Percentiles rank a stretch among this genome's conserved stretches.
phyloP scores from a whole-genome alignment of 768 basidiomycete species.

The Suillus subluteus region DNA sequence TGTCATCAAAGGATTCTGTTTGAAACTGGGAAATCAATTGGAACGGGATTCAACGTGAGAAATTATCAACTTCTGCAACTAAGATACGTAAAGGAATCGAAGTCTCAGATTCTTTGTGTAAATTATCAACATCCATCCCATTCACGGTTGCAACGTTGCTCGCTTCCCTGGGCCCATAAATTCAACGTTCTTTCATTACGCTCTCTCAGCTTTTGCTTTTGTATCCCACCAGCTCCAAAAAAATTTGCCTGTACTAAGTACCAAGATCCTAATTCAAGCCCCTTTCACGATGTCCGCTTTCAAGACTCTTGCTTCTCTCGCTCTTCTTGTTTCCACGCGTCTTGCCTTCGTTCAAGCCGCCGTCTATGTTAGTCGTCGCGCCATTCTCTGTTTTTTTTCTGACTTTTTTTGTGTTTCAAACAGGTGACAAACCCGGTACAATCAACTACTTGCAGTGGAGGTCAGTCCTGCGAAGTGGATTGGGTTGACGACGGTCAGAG shows the following conservation, averaged over 20 bases:
- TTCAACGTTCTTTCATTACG: constrained; percentile 18
- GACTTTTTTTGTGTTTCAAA: background rate
- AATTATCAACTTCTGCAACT: constrained; percentile 5
- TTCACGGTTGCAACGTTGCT: constrained; percentile 17
- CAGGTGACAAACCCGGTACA: constrained; percentile 53
- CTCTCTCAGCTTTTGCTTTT: constrained; percentile 13
- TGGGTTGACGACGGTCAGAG: constrained; percentile 67
- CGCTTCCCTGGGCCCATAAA: constrained; percentile 33
- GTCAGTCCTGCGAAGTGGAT: constrained; percentile 52
- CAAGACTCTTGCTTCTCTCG: constrained; percentile 18
- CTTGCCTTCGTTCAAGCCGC: constrained; percentile 18
- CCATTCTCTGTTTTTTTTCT: background rate
- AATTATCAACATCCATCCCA: constrained; percentile 14
- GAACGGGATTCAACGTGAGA: constrained; percentile 10
- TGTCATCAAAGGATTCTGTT: constrained; percentile 9
- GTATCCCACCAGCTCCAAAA: constrained; percentile 6
- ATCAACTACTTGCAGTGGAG: constrained; percentile 53
- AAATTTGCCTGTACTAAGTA: background rate
- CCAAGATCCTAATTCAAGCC: constrained; percentile 12
- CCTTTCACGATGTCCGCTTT: constrained; percentile 20
- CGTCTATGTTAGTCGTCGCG: constrained; percentile 24
- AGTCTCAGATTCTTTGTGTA: background rate
- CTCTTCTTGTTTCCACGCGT: constrained; percentile 24
- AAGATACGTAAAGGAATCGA: background rate
- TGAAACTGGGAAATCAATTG: constrained; percentile 5